Evolutionary conservation across 2,329 filamentous ascomycete genomes (phyloP), one percentile per base, ranked within the genome.

Genomic region (Colletotrichum cordylinicola): DNA sequence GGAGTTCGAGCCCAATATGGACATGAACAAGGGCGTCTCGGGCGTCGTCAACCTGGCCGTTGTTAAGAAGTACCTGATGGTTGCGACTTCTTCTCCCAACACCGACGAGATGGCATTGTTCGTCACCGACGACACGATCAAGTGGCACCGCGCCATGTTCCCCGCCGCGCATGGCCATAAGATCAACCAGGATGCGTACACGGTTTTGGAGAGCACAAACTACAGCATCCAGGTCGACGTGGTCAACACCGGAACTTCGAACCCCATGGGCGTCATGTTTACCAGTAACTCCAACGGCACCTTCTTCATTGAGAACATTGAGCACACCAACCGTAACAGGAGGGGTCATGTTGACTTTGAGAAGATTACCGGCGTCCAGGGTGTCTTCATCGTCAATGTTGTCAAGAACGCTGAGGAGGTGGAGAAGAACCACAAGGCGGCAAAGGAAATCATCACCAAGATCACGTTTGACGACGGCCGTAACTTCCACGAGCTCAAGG

Each of bases 141-240:
- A 90, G 71, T 99, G 97, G 97, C 96, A 98, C 83, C 93, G 96
- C 69, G 96, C 96, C 75, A 92, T 98, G 82, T 98, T 99, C 84
- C 94, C 93, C 9, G 92, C 92, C 60, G 93, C 94, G 77, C 96
- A 98, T 83, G 95, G 89, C 56, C 86, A 88, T 75, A 84, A 82
- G 65, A 85, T 96, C 80, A 90, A 95, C 77, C 94, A 98, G 82
- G 92, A 96, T 82, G 95, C 95, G 4, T 99, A 98, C 84, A 99
- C 97, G 0, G 91, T 99, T 64, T 90, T 99, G 55, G 96, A 98
- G 85, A 97, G 96, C 81, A 98, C 97, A 56, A 96, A 98, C 82
- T 98, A 99, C 87, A 98, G 96, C 87, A 96, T 99, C 80, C 96
- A 98, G 85, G 93, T 99, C 71, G 96, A 98, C 84, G 96, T 98